Evolutionary conservation across 208 protist genomes (phyloP), one percentile per base, ranked within the genome.

Genomic region (Wallacemonas sp.): DNA sequence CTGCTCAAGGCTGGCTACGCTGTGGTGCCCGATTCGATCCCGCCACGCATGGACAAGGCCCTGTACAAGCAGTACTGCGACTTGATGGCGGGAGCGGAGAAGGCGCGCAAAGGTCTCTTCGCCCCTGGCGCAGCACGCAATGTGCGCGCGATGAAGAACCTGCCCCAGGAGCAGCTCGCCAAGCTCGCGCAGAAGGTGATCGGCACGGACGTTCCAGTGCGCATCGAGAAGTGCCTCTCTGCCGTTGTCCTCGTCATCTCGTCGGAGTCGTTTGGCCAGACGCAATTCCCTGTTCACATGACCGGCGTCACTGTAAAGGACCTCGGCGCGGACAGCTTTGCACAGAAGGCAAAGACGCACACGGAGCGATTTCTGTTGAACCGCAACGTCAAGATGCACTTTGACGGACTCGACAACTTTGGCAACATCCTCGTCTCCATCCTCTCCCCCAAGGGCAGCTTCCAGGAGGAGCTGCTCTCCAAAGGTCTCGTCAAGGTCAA

Each of bases 391-490:
- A 88, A 78, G 19, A 70, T 94, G 23, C 72, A 64, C 41, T 85
- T 94, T 69, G 88, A 94, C 44, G 90, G 88, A 23, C 46, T 86
- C 1, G 87, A 95, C 75, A 66, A 56, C 54, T 91, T 84, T 71
- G 81, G 83, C 48, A 93, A 94, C 64, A 68, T 93, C 41, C 76
- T 93, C 44, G 84, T 81, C 30, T 95, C 90, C 17, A 74, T 97
- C 49, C 68, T 94, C 54, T 93, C 87, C 29, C 49, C 76, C 2
- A 92, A 94, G 64, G 87, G 87, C 46, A 78, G 61, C 30, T 97
- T 97, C 62, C 90, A 95, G 67, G 80, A 84, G 62, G 90, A 95
- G 68, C 82, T 97, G 1, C 81, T 97, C 5, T 76, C 75, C 23
- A 76, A 81, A 46, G 92, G 92, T 39, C 77, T 90, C 41, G 88